These are phyloP conservation scores for Botrytis byssoidea DNA, from an alignment of 2,329 filamentous ascomycete genomes.

Conservation along the genomic window DNA sequence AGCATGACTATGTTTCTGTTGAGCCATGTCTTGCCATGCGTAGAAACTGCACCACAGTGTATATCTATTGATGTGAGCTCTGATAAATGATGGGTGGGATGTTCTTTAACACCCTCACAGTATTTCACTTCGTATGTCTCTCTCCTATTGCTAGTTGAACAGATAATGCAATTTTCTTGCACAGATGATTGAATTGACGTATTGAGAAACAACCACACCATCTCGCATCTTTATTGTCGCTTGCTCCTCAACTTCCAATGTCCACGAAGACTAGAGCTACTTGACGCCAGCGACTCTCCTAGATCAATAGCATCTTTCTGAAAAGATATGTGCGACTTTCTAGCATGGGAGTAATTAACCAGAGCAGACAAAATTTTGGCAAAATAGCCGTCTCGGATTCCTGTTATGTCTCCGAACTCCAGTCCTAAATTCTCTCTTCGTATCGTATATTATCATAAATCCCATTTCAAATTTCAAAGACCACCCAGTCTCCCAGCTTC, in stretches of 20 bases:
- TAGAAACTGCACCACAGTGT: neutral
- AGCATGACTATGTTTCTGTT: too few species aligned
- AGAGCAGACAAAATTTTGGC: neutral
- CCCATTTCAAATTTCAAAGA: neutral
- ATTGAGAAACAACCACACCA: neutral
- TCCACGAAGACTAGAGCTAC: neutral
- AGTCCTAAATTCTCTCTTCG: neutral
- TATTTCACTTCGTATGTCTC: too few species aligned
- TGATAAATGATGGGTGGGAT: neutral
- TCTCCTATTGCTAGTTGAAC: neutral
- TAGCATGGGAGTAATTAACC: fast-evolving
- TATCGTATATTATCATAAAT: neutral
- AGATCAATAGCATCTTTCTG: neutral
- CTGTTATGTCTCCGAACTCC: neutral
- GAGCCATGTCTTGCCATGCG: too few species aligned
- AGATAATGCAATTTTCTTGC: too few species aligned
- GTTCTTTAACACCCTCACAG: neutral
- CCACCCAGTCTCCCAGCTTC: neutral
- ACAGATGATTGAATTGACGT: neutral
- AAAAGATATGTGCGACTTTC: neutral
- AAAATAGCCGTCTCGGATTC: neutral
- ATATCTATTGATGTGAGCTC: neutral
- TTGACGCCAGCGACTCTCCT: neutral
- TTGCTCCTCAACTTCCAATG: neutral
- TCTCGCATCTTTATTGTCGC: neutral